These are phyloP conservation scores for Carex parvula DNA, from an alignment of 176 grass and related monocot genomes.

Conservation along the genomic window DNA sequence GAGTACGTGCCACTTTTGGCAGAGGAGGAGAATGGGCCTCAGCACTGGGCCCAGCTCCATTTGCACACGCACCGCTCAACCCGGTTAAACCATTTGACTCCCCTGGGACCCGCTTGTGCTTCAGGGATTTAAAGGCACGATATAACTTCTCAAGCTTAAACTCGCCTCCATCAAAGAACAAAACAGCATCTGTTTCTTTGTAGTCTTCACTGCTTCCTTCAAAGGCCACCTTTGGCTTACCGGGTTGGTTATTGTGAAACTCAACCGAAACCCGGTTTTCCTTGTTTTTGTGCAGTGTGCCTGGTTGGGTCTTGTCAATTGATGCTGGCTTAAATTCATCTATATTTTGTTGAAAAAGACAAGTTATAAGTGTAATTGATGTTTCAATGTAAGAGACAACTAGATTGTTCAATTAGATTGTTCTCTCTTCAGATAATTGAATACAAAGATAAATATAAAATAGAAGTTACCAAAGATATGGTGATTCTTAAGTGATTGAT, in stretches of 20 bases:
- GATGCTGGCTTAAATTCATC: conserved; percentile 99
- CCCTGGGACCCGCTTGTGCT: conserved; percentile 71
- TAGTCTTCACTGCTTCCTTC: conserved; percentile 92
- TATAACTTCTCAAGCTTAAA: conserved; percentile 86
- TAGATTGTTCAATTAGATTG: not conserved
- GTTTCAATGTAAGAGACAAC: not conserved
- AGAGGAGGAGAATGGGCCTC: conserved; percentile 77
- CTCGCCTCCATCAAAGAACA: conserved; percentile 84
- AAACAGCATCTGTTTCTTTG: conserved; percentile 87
- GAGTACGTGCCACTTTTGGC: conserved; percentile 49
- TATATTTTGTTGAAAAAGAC: conserved; percentile 27
- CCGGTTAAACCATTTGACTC: conserved; percentile 49
- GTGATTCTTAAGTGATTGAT: not conserved
- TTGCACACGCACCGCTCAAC: conserved; percentile 25
- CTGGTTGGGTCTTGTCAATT: conserved; percentile 90
- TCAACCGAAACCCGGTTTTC: conserved; percentile 93
- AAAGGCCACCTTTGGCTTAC: conserved; percentile 82
- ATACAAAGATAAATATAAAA: not conserved
- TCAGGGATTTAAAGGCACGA: conserved; percentile 83
- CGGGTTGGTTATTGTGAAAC: conserved; percentile 92
- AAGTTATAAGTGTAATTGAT: not conserved
- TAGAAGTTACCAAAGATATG: not conserved
- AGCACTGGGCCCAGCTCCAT: conserved; percentile 35
- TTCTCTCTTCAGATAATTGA: not conserved
- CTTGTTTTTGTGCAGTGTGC: conserved; percentile 80